These are phyloP conservation scores for Xylariaceae sp. DNA, from an alignment of 2,329 filamentous ascomycete species.

Conservation along the genomic window DNA sequence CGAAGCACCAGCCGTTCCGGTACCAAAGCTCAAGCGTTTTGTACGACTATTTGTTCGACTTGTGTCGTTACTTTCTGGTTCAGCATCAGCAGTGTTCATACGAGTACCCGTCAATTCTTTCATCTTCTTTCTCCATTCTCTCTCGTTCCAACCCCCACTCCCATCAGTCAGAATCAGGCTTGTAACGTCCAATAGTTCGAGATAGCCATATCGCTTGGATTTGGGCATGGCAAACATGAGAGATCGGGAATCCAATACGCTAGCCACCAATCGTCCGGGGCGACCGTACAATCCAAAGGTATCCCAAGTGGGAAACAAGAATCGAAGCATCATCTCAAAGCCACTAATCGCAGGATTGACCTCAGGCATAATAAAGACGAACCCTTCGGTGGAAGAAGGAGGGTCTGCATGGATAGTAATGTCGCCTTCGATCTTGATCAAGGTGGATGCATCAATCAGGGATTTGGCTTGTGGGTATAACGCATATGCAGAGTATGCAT, in stretches of 20 bases:
- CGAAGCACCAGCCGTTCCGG: conserved; percentile 27
- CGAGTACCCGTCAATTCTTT: conserved; percentile 82
- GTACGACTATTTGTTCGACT: conserved; percentile 56
- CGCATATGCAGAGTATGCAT: conserved; percentile 89
- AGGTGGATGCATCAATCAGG: conserved; percentile 87
- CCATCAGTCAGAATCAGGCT: conserved; percentile 74
- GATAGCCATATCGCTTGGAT: conserved; percentile 80
- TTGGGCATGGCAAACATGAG: conserved; percentile 98
- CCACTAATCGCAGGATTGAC: conserved; percentile 85
- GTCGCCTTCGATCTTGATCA: conserved; percentile 88
- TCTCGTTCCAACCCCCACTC: conserved; percentile 74
- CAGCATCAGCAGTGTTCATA: conserved; percentile 60
- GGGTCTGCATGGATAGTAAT: conserved; percentile 82
- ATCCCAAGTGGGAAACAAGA: conserved; percentile 90
- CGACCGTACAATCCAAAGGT: conserved; percentile 89
- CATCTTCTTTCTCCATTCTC: conserved; percentile 82
- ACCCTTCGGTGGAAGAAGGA: conserved; percentile 78
- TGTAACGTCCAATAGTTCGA: conserved; percentile 83
- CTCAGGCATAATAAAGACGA: conserved; percentile 98
- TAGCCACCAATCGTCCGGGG: conserved; percentile 80
- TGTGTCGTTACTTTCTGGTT: conserved; percentile 40
- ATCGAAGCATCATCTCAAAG: conserved; percentile 92
- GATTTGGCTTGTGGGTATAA: conserved; percentile 95
- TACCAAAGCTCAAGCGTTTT: conserved; percentile 53
- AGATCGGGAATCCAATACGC: conserved; percentile 79